These are phyloP conservation scores for Candida nanaspora DNA, from an alignment of 805 yeast genomes.

Conservation along the genomic window DNA sequence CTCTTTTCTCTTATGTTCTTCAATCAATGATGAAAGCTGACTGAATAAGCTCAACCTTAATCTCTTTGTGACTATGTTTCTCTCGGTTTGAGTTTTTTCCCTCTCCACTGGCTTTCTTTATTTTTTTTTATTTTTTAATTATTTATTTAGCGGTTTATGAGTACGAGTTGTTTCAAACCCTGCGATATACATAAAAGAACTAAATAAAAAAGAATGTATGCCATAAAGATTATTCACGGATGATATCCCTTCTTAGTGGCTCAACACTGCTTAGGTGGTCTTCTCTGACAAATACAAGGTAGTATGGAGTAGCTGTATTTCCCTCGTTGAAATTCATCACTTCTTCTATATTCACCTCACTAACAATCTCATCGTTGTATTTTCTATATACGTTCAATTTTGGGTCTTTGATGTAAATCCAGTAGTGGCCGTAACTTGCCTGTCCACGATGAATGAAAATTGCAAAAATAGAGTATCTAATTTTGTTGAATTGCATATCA, in stretches of 20 bases:
- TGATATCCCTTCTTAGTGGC: conserved; percentile 51
- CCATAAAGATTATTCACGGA: not conserved
- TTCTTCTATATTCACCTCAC: conserved; percentile 62
- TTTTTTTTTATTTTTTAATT: too few species aligned
- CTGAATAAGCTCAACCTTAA: too few species aligned
- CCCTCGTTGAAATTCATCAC: conserved; percentile 59
- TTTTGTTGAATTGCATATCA: conserved; percentile 36
- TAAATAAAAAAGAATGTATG: too few species aligned
- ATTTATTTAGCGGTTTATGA: too few species aligned
- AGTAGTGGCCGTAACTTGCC: conserved; percentile 94
- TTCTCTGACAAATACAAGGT: conserved; percentile 73
- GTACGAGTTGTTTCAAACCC: too few species aligned
- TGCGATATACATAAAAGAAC: too few species aligned
- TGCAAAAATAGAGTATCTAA: conserved; percentile 82
- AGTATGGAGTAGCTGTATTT: conserved; percentile 92
- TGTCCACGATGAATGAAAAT: conserved; percentile 94
- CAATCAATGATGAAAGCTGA: too few species aligned
- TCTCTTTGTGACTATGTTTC: too few species aligned
- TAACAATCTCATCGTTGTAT: conserved; percentile 93
- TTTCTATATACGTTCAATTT: conserved; percentile 65
- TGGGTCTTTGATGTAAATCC: conserved; percentile 87
- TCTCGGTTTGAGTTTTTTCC: too few species aligned
- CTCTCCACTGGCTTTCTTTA: too few species aligned
- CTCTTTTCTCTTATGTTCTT: too few species aligned
- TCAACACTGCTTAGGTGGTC: conserved; percentile 50